Conservation (phyloP, 2,329 filamentous ascomycete genomes). For the Talaromyces sp. region DNA sequence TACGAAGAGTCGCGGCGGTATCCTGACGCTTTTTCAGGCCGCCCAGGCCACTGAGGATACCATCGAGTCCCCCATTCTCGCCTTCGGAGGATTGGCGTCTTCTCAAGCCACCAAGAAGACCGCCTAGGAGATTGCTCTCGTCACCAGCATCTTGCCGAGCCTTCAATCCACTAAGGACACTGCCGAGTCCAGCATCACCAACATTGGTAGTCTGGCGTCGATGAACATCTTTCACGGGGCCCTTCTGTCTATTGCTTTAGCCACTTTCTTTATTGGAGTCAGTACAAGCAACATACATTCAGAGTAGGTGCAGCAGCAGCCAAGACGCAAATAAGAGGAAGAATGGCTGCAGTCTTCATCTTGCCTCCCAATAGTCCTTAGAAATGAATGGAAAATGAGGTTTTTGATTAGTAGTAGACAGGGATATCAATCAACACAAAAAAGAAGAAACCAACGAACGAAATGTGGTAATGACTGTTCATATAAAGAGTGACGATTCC, state of each 20-base stretch:
- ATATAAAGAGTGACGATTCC: not conserved
- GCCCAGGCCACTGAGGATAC: not conserved
- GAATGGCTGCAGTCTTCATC: conserved; percentile 3
- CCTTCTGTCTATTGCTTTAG: not conserved
- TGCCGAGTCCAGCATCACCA: not conserved
- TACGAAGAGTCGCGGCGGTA: too few relatives aligned
- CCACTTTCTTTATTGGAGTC: too few relatives aligned
- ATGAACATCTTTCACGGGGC: not conserved
- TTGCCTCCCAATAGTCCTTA: not conserved
- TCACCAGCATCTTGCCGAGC: not conserved
- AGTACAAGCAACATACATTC: not conserved
- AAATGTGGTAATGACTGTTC: not conserved
- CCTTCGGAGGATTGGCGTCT: not conserved
- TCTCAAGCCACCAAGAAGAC: not conserved
- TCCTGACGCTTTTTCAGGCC: not conserved
- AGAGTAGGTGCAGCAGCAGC: conserved; percentile 5
- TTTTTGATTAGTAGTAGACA: not conserved
- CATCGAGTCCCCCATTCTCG: not conserved
- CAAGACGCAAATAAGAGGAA: conserved; percentile 4
- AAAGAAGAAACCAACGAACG: too few relatives aligned
- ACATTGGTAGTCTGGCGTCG: not conserved
- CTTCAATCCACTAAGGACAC: not conserved
- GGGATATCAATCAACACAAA: not conserved
- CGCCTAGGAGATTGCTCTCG: not conserved
- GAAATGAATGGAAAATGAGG: not conserved